Conservation (phyloP, 768 basidiomycete species). For the Brasilioporus rufonigricans region DNA sequence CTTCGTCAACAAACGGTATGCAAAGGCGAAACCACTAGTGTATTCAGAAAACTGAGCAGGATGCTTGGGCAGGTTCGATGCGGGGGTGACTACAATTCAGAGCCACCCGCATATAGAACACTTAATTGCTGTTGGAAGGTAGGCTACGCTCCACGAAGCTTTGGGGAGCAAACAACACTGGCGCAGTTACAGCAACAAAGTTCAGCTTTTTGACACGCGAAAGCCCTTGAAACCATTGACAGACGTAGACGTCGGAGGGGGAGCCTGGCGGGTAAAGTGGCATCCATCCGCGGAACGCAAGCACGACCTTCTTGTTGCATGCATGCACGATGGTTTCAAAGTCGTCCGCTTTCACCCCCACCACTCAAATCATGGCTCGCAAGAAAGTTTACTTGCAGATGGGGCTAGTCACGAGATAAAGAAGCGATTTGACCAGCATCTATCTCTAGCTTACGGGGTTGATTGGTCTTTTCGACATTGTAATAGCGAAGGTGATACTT, state of each 20-base stretch:
- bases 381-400: slow-evolving; percentile 3
- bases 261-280: slow-evolving; percentile 96
- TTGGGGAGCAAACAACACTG: background rate
- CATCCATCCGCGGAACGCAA: slow-evolving; percentile 71
- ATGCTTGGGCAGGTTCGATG: slow-evolving; percentile 67
- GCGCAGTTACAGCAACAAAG: slow-evolving; percentile 75
- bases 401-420: slow-evolving; percentile 38
- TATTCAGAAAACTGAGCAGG: background rate
- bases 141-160: slow-evolving; percentile 10
- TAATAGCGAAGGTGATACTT: slow-evolving; percentile 35
- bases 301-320: slow-evolving; percentile 83
- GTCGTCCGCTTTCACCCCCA: slow-evolving; percentile 42
- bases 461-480: slow-evolving; percentile 71
- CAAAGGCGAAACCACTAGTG: background rate
- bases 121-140: slow-evolving; percentile 91
- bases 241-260: slow-evolving; percentile 76
- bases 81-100: slow-evolving; percentile 90
- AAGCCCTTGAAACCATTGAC: slow-evolving; percentile 57
- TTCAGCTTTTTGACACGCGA: slow-evolving; percentile 82
- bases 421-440: slow-evolving; percentile 70
- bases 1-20: slow-evolving; percentile 72
- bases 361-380: slow-evolving; percentile 2
- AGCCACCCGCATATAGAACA: slow-evolving; percentile 77
- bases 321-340: slow-evolving; percentile 98
- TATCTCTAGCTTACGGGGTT: slow-evolving; percentile 85